Base-by-base conservation (phyloP, 441 rosid genomes). In the Croton setiger region DNA sequence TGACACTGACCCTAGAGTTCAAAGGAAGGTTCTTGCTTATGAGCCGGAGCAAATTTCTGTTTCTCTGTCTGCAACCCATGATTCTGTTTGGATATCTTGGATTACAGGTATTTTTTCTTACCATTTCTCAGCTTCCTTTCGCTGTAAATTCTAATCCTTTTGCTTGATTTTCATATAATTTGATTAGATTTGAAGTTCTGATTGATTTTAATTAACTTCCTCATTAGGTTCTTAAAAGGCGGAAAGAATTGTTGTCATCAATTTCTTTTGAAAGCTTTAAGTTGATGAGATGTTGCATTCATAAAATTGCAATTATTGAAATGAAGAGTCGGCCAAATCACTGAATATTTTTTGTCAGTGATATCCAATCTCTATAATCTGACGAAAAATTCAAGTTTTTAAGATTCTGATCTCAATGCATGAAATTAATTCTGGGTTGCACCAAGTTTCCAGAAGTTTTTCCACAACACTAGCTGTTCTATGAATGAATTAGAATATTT, bases 71-170 rank as follows among this genome's bases (percentile, higher is more conserved):
- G 52, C 83, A 27, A 67, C 39, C 54, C 60, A 77, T 79, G 79
- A 85, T 75, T 86, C 97, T 4, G 80, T 86, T 60, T 91, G 91
- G 94, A 74, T 91, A 64, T 91, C 98, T 67, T 93, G 98, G 98
- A 72, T 91, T 66, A 91, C 98, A 76, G 97, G 97, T 78, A 14
- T 31, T n/a, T 7, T 27, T 37, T 36, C 41, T n/a, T 78, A 37
- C 7, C 17, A 13, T 15, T 64, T 63, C 60, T 31, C 52, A 0
- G 7, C 7, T 7, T 48, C 4, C 4, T 4, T 44, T 59, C 4
- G 56, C 2, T n/a, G 3, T 41, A 4, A 27, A 23, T 48, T 41
- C 7, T 14, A 31, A n/a, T 23, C 2, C 20, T n/a, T 1, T 54
- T 47, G 17, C 3, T 61, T 31, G 3, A 2, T 31, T 20, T 65